Evolutionary conservation across 1,284 basidiomycete species (phyloP), one percentile per base, ranked within the genome.

Genomic region (Rhodotorula sp.): DNA sequence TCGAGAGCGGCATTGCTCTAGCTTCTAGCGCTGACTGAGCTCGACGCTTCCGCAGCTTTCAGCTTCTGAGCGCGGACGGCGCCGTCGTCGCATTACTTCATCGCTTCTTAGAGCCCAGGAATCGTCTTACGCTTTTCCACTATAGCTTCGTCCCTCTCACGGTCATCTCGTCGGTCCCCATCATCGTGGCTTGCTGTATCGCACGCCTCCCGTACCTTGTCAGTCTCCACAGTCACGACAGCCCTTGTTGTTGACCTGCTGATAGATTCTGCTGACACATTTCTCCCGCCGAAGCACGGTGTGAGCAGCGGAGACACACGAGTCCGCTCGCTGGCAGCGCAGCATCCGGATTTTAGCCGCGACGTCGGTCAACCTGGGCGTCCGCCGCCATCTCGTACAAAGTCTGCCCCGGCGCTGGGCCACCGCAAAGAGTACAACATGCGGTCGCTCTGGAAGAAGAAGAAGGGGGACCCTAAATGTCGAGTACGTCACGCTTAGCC

Each of bases 141-240:
- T 70, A 67, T 54, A 42, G 48, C 30, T 67, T 56, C 12, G 59
- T 70, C 0, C 69, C 69, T 15, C 33, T 70, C 24, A 58, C 62
- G 20, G 66, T 54, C 6, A 26, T 59, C 37, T 57, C 58, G 2
- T 45, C 29, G 14, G 55, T 67, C 2, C 69, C 65, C 0, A 49
- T 70, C 29, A 37, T 60, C 2, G 59, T 62, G 7, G 65, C 48
- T 0, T 53, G 59, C 46, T 49, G 53, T 5, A 37, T 61, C 10
- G 2, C 45, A 1, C 60, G 65, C 3, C 26, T 70, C 15, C 49
- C 60, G 1, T 62, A 70, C 42, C 29, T 70, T 15, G 62, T 62
- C 8, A 7, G 29, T 56, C 48, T 6, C 18, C 18, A 8, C 37
- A 2, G 10, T 42, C 37, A 42, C 37, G 37, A 42, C 33, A 42